Evolutionary conservation across 768 basidiomycete genomes (phyloP).

Genomic region (Mycena capillaripes): DNA sequence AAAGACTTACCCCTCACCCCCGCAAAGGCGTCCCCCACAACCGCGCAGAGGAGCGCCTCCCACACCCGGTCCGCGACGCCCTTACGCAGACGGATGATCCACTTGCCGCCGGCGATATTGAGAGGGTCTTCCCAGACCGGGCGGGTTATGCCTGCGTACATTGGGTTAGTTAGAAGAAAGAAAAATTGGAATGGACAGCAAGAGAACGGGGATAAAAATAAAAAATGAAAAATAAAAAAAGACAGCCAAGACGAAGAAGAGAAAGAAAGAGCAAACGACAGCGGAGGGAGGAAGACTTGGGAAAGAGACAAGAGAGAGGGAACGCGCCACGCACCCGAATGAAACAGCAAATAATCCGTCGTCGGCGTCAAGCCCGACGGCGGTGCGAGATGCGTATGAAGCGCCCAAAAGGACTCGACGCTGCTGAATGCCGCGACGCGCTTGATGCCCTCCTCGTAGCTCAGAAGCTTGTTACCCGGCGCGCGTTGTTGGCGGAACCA

Average conservation of each 20-base stretch:
- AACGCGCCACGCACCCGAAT: constrained; percentile 47
- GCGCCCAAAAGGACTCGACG: constrained; percentile 95
- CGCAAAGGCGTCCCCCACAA: constrained; percentile 93
- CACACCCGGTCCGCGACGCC: constrained; percentile 92
- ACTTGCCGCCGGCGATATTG: constrained; percentile 91
- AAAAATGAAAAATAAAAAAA: too few relatives aligned
- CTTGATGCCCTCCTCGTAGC: constrained; percentile 96
- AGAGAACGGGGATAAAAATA: too few relatives aligned
- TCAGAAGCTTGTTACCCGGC: constrained; percentile 90
- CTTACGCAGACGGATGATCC: constrained; percentile 94
- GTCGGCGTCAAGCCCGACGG: constrained; percentile 89
- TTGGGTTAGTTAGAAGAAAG: too few relatives aligned
- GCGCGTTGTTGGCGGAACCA: constrained; percentile 94
- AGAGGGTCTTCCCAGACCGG: constrained; percentile 98
- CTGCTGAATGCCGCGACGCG: constrained; percentile 92
- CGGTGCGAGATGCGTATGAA: constrained; percentile 92
- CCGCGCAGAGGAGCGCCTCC: constrained; percentile 90
- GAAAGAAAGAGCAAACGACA: too few relatives aligned
- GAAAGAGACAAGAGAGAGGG: too few relatives aligned
- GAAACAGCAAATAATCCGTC: constrained; percentile 95
- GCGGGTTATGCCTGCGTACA: constrained; percentile 74
- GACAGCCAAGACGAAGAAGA: too few relatives aligned
- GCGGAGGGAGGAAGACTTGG: too few relatives aligned
- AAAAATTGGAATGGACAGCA: too few relatives aligned
- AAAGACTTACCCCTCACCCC: constrained; percentile 60